Percentiles rank a stretch among this genome's conserved stretches.
Evolutionary conservation across 2,329 filamentous ascomycete genomes (phyloP).

Genomic region (Apiospora malaysiana): DNA sequence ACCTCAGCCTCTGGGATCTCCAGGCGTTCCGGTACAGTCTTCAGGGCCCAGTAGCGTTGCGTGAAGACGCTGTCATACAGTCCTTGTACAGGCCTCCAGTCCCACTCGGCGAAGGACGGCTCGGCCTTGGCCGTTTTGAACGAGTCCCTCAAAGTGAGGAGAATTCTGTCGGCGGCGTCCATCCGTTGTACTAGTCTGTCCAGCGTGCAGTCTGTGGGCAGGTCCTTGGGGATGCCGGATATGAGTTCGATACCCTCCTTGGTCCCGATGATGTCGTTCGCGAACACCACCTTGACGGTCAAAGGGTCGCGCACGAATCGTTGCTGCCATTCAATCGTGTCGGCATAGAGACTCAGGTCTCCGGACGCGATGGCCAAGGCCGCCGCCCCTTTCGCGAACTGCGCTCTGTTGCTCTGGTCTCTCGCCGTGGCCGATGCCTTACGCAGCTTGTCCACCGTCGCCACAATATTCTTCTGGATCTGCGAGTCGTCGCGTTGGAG

Average conservation of each 20-base stretch:
- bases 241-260: constrained; percentile 26
- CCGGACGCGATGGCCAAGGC: constrained; percentile 28
- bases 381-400: constrained; percentile 23
- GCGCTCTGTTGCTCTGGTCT: constrained; percentile 14
- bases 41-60: not conserved
- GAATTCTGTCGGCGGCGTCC: constrained; percentile 24
- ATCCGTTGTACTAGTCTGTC: not conserved
- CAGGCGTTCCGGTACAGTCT: not conserved
- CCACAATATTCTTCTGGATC: not conserved
- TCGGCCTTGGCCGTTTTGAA: constrained; percentile 21
- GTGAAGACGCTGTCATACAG: not conserved
- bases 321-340: constrained; percentile 29
- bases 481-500: constrained; percentile 14
- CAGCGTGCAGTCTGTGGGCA: not conserved
- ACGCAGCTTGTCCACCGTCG: not conserved
- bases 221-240: constrained; percentile 23
- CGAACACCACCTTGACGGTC: constrained; percentile 22
- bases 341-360: constrained; percentile 26
- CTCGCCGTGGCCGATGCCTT: constrained; percentile 11
- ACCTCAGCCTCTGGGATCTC: not conserved
- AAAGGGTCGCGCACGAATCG: constrained; percentile 27
- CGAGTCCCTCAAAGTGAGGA: constrained; percentile 26
- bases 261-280: constrained; percentile 1
- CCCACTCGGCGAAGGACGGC: constrained; percentile 8
- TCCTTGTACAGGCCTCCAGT: constrained; percentile 3